Percentiles rank a stretch among this genome's conserved stretches.
These are phyloP conservation scores for Yarrowia galli DNA, from an alignment of 1,139 yeast genomes.

Conservation along the genomic window DNA sequence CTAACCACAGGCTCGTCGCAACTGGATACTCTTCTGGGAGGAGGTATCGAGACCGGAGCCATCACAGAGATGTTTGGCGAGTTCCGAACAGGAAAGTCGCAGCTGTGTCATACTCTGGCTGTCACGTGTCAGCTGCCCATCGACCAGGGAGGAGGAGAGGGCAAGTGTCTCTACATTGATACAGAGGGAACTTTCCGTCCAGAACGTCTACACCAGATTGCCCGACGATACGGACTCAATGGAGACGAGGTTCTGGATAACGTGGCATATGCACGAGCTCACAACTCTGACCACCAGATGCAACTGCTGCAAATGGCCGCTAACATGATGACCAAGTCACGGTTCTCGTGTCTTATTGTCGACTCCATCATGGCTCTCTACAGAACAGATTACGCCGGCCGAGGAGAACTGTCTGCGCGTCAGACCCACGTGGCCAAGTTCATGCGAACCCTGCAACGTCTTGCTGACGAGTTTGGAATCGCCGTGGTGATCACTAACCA, in stretches of 20 bases:
- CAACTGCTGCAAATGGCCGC: constrained; percentile 90
- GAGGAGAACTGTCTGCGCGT: constrained; percentile 95
- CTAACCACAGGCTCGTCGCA: constrained; percentile 95
- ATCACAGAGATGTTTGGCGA: constrained; percentile 97
- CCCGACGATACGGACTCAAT: constrained; percentile 88
- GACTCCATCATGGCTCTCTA: constrained; percentile 97
- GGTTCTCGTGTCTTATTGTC: constrained; percentile 78
- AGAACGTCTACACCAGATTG: constrained; percentile 84
- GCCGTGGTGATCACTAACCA: constrained; percentile 99
- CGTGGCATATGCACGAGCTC: constrained; percentile 97
- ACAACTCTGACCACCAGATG: constrained; percentile 94
- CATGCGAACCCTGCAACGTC: constrained; percentile 86
- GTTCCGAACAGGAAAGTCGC: constrained; percentile 97
- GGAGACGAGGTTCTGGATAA: constrained; percentile 96
- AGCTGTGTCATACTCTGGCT: constrained; percentile 93
- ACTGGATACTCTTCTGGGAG: constrained; percentile 90
- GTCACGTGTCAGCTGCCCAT: constrained; percentile 96
- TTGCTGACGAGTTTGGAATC: constrained; percentile 97
- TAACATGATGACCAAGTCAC: constrained; percentile 93
- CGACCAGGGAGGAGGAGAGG: constrained; percentile 99
- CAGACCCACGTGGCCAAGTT: constrained; percentile 94
- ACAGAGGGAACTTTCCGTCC: constrained; percentile 98
- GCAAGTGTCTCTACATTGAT: constrained; percentile 93
- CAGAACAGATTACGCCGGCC: constrained; percentile 92
- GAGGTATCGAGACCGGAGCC: constrained; percentile 97